These are phyloP conservation scores for Rhodamnia rubescens DNA, from an alignment of 345 rosid species.

Conservation along the genomic window DNA sequence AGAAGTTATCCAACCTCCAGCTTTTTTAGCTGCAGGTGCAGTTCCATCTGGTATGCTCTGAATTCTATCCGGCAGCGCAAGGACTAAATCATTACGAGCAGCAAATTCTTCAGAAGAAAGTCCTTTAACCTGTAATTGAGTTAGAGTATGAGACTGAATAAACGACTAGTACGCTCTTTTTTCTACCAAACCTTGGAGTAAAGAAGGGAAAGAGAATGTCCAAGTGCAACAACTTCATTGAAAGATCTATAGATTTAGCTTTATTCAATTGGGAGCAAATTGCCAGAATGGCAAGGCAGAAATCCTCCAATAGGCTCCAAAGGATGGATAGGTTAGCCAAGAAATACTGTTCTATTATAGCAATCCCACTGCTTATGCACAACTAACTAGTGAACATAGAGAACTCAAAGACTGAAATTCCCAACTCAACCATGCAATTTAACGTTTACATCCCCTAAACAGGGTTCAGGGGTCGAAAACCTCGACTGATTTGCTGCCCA, in stretches of 20 bases:
- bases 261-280: neutral
- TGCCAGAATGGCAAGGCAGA: neutral
- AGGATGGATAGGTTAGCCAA: neutral
- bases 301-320: neutral
- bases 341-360: neutral
- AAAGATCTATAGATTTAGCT: neutral
- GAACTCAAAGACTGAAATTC: neutral
- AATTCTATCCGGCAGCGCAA: constrained; percentile 88
- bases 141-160: neutral
- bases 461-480: neutral
- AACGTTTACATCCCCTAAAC: neutral
- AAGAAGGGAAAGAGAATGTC: neutral
- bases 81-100: constrained; percentile 84
- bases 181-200: neutral
- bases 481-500: neutral
- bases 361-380: neutral
- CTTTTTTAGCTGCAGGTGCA: constrained; percentile 66
- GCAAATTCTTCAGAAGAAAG: constrained; percentile 79
- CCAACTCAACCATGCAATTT: neutral
- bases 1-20: constrained; percentile 66
- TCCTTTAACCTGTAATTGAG: constrained; percentile 68
- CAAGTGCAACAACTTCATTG: neutral
- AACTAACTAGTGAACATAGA: neutral
- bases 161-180: neutral
- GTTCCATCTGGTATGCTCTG: constrained; percentile 91